Base-by-base conservation (phyloP, 495 filamentous ascomycete genomes). In the Neurospora africana region DNA sequence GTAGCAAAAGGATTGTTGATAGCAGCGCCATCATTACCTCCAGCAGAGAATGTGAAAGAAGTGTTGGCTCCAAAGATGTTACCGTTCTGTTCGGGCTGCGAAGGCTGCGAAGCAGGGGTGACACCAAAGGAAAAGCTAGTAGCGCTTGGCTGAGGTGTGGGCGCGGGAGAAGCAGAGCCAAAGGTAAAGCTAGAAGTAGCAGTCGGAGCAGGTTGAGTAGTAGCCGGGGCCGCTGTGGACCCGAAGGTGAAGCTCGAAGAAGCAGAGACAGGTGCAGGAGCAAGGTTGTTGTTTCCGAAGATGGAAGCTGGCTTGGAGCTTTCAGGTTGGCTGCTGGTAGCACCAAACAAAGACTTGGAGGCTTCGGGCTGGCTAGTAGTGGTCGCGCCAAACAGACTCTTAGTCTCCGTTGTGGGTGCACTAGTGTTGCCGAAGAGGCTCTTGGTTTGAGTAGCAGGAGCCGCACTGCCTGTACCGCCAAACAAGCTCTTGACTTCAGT, bases 1-100 rank as follows among this genome's bases (percentile, higher is more conserved):
- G 78, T 69, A 19, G 82, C 69, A 69, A 84, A 84, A 9, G 83
- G 83, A 70, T 85, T 85, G 65, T 82, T 82, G 53, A 84, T 74
- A 1, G 79, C 71, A 11, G 74, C 69, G 4, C 71, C 75, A 43
- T 76, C 75, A 2, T 75, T 69, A 0, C 79, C 79, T 0, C 79
- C 82, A 11, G 81, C 75, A 7, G 78, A 75, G 71, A 85, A 86
- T 23, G 78, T 83, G 74, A 85, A 85, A 8, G 80, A 77, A 19
- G 78, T 44, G 58, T 72, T 72, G 8, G 47, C 37, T n/a, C 76
- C 77, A 67, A 78, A 77, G 11, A 75, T 75, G 71, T 74, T 75
- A 17, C 70, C 73, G 21, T 19, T 70, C 36, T 53, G 68, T 19
- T 70, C 36, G 69, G 68, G 35, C 68, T 41, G 69, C 72, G 53